phyloP scores from a whole-genome alignment of 2,329 filamentous ascomycete species.

The Ascochyta lentis region DNA sequence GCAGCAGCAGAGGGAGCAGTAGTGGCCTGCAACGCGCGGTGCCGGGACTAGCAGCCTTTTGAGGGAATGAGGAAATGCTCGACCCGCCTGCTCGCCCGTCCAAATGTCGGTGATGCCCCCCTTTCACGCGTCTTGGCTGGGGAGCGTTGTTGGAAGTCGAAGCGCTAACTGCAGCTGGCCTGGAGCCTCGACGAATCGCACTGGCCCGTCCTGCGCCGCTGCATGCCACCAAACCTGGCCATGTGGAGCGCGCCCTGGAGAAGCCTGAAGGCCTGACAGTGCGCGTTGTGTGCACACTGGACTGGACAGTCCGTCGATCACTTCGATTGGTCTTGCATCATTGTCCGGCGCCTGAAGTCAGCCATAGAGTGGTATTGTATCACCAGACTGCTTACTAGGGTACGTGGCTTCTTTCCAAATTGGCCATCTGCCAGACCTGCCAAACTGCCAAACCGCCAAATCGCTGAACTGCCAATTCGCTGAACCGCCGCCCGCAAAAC shows the following conservation, averaged over 20 bases:
- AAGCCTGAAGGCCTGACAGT: not conserved
- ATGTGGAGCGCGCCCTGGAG: constrained; percentile 15
- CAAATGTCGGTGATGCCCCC: constrained; percentile 30
- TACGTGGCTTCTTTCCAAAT: not conserved
- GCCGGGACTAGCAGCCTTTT: constrained; percentile 16
- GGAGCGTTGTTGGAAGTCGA: constrained; percentile 22
- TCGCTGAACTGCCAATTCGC: not conserved
- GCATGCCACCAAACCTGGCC: constrained; percentile 10
- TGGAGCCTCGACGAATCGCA: constrained; percentile 16
- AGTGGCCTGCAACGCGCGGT: constrained; percentile 10
- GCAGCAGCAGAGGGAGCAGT: constrained; percentile 1
- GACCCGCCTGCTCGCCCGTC: constrained; percentile 15
- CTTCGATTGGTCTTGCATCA: not conserved
- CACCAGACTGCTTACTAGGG: too few relatives aligned
- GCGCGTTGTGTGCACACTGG: not conserved
- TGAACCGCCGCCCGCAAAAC: not conserved
- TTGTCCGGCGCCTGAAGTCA: too few relatives aligned
- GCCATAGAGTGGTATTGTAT: too few relatives aligned
- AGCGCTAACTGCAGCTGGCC: constrained; percentile 31
- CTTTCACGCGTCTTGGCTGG: constrained; percentile 35
- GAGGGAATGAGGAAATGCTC: constrained; percentile 1
- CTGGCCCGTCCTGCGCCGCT: constrained; percentile 18
- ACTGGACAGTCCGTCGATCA: not conserved
- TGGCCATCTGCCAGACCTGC: not conserved
- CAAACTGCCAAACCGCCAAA: not conserved